phyloP scores from a whole-genome alignment of 495 filamentous ascomycete genomes.

The Podospora pseudocomata region DNA sequence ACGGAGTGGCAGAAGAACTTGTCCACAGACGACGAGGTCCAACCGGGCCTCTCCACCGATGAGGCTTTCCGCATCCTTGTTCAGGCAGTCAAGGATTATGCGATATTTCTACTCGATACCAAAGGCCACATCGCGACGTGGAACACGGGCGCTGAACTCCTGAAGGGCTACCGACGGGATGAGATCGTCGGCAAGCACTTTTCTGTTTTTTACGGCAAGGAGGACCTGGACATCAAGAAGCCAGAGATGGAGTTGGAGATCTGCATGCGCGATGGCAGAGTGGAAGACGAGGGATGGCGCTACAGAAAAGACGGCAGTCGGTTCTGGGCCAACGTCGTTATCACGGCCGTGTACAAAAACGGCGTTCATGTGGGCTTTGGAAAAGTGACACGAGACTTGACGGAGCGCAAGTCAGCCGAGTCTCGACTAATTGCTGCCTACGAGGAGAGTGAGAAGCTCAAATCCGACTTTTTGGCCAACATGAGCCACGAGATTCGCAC shows the following conservation, averaged over 20 bases:
- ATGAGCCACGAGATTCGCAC: conserved; percentile 54
- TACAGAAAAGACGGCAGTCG: conserved; percentile 58
- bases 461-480: conserved; percentile 65
- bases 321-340: conserved; percentile 67
- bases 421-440: conserved; percentile 56
- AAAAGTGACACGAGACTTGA: conserved; percentile 63
- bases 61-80: conserved; percentile 61
- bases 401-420: conserved; percentile 58
- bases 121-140: conserved; percentile 57
- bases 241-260: conserved; percentile 54
- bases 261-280: conserved; percentile 56
- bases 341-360: conserved; percentile 57
- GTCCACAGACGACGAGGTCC: conserved; percentile 41
- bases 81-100: conserved; percentile 64
- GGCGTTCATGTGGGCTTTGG: conserved; percentile 59
- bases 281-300: conserved; percentile 65
- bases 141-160: conserved; percentile 57
- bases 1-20: conserved; percentile 43
- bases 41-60: conserved; percentile 41
- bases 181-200: conserved; percentile 64
- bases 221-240: conserved; percentile 52
- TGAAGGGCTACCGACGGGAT: conserved; percentile 55
- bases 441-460: conserved; percentile 62
- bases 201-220: conserved; percentile 57
- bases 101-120: conserved; percentile 64